Conservation (phyloP, 1,284 basidiomycete genomes). For the Ustilago hordei region DNA sequence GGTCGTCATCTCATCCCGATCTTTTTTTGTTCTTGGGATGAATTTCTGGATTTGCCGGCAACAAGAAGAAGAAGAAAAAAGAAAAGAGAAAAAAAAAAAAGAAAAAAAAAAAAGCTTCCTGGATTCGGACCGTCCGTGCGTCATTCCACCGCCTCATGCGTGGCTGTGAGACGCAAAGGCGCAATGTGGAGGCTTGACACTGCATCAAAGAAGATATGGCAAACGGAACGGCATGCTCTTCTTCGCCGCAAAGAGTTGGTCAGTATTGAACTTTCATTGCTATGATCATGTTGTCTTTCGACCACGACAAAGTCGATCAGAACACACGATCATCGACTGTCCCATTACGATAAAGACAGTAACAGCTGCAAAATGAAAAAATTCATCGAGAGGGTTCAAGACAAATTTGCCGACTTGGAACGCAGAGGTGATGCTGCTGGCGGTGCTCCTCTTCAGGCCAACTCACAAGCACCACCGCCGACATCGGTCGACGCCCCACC, state of each 20-base stretch:
- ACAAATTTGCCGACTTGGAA: conserved; percentile 23
- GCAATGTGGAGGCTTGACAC: conserved; percentile 5
- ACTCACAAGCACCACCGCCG: conserved; percentile 32
- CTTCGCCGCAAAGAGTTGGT: neutral
- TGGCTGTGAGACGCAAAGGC: neutral
- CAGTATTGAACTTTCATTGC: neutral
- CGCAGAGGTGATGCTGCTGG: conserved; percentile 5
- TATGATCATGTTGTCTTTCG: neutral
- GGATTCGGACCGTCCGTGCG: neutral
- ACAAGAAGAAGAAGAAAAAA: too few species aligned
- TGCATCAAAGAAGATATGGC: neutral
- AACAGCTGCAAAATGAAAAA: conserved; percentile 34
- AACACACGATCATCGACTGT: neutral
- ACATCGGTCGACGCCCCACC: conserved; percentile 37
- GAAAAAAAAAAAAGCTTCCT: neutral
- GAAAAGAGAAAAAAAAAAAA: too few species aligned
- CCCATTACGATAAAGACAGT: neutral
- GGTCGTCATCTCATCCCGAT: neutral
- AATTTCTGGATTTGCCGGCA: too few species aligned
- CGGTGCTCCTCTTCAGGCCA: conserved; percentile 4
- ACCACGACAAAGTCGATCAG: neutral
- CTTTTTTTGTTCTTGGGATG: neutral
- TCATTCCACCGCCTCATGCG: neutral
- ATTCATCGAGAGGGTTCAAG: conserved; percentile 46
- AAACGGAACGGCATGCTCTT: neutral